Conservation (phyloP, 495 filamentous ascomycete species). For the Aspergillus olivimuriae region DNA sequence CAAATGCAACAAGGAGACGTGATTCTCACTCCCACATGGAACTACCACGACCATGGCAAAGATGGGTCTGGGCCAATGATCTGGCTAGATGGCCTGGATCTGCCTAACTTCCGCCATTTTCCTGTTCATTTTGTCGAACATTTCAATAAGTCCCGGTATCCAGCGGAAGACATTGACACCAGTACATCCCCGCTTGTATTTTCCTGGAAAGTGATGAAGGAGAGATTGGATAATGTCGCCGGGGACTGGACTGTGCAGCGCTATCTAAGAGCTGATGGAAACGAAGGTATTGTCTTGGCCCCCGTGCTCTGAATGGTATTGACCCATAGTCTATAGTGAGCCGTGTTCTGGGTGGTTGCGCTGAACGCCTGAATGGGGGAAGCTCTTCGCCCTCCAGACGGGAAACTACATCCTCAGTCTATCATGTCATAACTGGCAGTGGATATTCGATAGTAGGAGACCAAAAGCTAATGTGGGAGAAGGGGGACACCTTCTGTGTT, state of each 20-base stretch:
- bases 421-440: conserved; percentile 33
- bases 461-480: conserved; percentile 26
- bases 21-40: conserved; percentile 46
- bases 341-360: conserved; percentile 32
- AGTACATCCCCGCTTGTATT: conserved; percentile 32
- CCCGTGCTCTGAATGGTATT: too few species aligned
- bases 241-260: conserved; percentile 20
- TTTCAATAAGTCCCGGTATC: conserved; percentile 35
- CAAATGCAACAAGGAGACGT: conserved; percentile 43
- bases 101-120: conserved; percentile 38
- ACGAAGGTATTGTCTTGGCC: conserved; percentile 19
- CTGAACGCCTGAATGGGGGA: conserved; percentile 27
- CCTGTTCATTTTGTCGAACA: conserved; percentile 46
- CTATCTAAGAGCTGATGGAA: conserved; percentile 27
- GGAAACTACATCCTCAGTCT: conserved; percentile 37
- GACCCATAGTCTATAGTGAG: conserved; percentile 16
- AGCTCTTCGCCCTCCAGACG: conserved; percentile 18
- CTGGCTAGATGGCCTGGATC: conserved; percentile 44
- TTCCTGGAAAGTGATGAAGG: conserved; percentile 34
- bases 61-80: conserved; percentile 45
- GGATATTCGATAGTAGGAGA: conserved; percentile 29
- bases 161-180: conserved; percentile 32
- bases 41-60: conserved; percentile 46
- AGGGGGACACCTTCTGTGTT: conserved; percentile 40
- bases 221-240: conserved; percentile 16